These are phyloP conservation scores for Pseudogymnoascus sp. DNA, from an alignment of 2,329 filamentous ascomycete species.

Conservation along the genomic window DNA sequence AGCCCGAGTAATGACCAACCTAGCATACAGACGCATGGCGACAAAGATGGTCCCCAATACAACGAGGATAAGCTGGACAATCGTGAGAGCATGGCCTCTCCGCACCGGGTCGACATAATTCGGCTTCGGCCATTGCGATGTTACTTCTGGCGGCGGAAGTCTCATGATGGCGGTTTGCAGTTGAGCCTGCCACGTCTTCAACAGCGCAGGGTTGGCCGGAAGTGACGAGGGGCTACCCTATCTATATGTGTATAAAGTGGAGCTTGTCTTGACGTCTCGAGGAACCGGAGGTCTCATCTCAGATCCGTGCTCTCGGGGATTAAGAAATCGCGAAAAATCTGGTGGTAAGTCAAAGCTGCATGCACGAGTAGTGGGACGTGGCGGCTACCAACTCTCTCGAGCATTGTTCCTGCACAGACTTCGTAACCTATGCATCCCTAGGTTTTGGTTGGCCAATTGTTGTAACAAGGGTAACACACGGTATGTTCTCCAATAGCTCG, in stretches of 20 bases:
- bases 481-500: too few species aligned
- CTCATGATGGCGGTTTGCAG: conserved; percentile 22
- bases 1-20: conserved; percentile 33
- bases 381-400: not conserved
- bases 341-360: not conserved
- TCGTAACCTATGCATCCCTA: not conserved
- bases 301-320: too few species aligned
- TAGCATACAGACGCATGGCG: conserved; percentile 36
- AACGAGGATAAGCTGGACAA: conserved; percentile 33
- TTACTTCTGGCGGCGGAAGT: conserved; percentile 32
- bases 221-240: not conserved
- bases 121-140: conserved; percentile 36
- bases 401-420: not conserved
- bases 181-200: not conserved
- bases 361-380: not conserved
- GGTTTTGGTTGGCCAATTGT: not conserved
- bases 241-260: not conserved
- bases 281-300: not conserved
- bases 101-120: conserved; percentile 39
- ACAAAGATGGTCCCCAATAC: conserved; percentile 33
- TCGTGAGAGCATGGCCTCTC: conserved; percentile 34
- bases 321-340: not conserved
- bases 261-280: not conserved
- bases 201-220: not conserved
- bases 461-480: too few species aligned